Evolutionary conservation across 768 basidiomycete genomes (phyloP).

Genomic region (Auricularia heimuer): DNA sequence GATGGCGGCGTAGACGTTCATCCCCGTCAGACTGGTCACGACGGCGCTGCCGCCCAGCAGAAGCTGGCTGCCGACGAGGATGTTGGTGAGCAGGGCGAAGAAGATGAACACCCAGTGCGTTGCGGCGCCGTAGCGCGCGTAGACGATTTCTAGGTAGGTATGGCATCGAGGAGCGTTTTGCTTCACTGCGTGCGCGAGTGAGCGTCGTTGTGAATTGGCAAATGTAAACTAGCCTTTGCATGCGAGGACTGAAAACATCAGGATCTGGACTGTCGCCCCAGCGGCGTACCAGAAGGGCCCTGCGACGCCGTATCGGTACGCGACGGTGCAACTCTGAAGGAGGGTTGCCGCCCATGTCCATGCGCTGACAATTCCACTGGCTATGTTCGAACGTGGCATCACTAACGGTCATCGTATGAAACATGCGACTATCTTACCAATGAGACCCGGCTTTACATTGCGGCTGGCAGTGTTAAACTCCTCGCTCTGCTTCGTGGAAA

Average conservation of each 20-base stretch:
- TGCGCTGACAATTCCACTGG: constrained; percentile 33
- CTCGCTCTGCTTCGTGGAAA: constrained; percentile 17
- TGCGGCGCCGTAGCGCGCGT: constrained; percentile 34
- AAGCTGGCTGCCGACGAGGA: constrained; percentile 42
- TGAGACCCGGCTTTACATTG: constrained; percentile 40
- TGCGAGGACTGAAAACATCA: constrained; percentile 34
- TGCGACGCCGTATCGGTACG: constrained; percentile 20
- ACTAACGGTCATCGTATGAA: too few relatives aligned
- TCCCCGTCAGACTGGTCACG: constrained; percentile 37
- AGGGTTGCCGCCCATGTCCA: constrained; percentile 52
- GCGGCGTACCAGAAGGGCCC: constrained; percentile 33
- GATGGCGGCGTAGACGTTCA: constrained; percentile 34
- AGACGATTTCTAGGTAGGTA: background rate
- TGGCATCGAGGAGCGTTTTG: background rate
- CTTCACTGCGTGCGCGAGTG: background rate
- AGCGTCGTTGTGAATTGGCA: background rate
- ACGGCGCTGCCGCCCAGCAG: constrained; percentile 40
- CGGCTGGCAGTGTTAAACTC: constrained; percentile 28
- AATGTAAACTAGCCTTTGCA: constrained; percentile 30
- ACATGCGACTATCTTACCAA: constrained; percentile 35
- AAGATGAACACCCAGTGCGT: constrained; percentile 44
- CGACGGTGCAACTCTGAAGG: constrained; percentile 43
- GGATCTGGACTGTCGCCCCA: constrained; percentile 40
- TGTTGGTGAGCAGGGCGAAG: constrained; percentile 40
- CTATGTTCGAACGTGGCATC: background rate